phyloP scores from a whole-genome alignment of 1,139 yeast genomes.

The Hyphopichia burtonii region DNA sequence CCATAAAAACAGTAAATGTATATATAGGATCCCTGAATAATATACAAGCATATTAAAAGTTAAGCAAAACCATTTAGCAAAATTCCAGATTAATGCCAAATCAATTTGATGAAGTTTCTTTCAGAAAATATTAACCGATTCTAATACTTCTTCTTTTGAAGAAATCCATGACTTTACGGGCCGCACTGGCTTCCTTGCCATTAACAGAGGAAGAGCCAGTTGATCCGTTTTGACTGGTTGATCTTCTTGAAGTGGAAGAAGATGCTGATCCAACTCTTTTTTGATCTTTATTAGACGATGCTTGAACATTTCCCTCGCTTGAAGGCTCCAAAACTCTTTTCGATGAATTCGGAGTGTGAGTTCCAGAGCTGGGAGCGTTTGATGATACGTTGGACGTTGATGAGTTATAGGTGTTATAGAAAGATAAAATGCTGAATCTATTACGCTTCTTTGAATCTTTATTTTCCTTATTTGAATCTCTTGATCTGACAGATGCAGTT shows the following conservation, averaged over 20 bases:
- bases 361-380: conserved; percentile 11
- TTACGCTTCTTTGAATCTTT: conserved; percentile 42
- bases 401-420: conserved; percentile 40
- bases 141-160: conserved; percentile 72
- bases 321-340: conserved; percentile 45
- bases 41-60: background rate
- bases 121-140: conserved; percentile 11
- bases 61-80: background rate
- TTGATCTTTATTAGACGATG: background rate
- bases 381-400: conserved; percentile 13
- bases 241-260: conserved; percentile 8
- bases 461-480: conserved; percentile 21
- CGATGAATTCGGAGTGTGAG: conserved; percentile 11
- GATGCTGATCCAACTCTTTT: conserved; percentile 17
- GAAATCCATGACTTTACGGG: conserved; percentile 76
- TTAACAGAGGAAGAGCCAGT: conserved; percentile 15
- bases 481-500: background rate
- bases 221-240: conserved; percentile 3
- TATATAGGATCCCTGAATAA: background rate
- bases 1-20: background rate
- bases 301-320: conserved; percentile 25
- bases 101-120: too few species aligned
- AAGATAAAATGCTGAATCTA: conserved; percentile 54
- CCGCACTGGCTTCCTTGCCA: conserved; percentile 64
- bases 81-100: too few species aligned